Evolutionary conservation across 305 asterid genomes (phyloP).

Genomic region (Andrographis paniculata): DNA sequence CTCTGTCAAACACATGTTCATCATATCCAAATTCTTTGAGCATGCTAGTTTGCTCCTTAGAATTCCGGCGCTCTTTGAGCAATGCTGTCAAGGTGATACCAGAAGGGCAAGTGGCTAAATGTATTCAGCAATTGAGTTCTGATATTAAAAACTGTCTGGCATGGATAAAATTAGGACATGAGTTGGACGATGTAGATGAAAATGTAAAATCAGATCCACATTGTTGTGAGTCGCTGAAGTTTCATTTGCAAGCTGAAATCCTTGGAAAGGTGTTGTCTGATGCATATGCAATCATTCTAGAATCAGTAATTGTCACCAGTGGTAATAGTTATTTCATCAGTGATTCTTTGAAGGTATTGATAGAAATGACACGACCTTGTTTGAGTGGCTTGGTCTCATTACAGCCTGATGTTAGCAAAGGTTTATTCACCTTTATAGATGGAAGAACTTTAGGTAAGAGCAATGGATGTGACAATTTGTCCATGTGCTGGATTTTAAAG

Average conservation of each 20-base stretch:
- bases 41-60: slow-evolving; percentile 49
- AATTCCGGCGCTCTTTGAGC: slow-evolving; percentile 61
- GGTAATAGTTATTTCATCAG: slow-evolving; percentile 72
- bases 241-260: slow-evolving; percentile 48
- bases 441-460: slow-evolving; percentile 31
- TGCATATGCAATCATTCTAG: slow-evolving; percentile 55
- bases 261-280: slow-evolving; percentile 70
- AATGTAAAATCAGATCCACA: slow-evolving; percentile 22
- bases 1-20: slow-evolving; percentile 20
- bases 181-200: slow-evolving; percentile 28
- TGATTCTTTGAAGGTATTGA: slow-evolving; percentile 47
- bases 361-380: slow-evolving; percentile 45
- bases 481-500: slow-evolving; percentile 51
- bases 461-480: slow-evolving; percentile 26
- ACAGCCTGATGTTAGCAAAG: slow-evolving; percentile 28
- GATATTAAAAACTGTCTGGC: slow-evolving; percentile 62
- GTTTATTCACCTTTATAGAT: slow-evolving; percentile 34
- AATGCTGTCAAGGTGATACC: slow-evolving; percentile 75
- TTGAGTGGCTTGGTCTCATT: slow-evolving; percentile 40
- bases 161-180: slow-evolving; percentile 51
- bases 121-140: slow-evolving; percentile 47
- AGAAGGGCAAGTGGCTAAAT: slow-evolving; percentile 88
- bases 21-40: slow-evolving; percentile 47
- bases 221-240: slow-evolving; percentile 21
- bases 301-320: slow-evolving; percentile 60